Conservation (phyloP, 345 rosid genomes). For the Hibiscus trionum region DNA sequence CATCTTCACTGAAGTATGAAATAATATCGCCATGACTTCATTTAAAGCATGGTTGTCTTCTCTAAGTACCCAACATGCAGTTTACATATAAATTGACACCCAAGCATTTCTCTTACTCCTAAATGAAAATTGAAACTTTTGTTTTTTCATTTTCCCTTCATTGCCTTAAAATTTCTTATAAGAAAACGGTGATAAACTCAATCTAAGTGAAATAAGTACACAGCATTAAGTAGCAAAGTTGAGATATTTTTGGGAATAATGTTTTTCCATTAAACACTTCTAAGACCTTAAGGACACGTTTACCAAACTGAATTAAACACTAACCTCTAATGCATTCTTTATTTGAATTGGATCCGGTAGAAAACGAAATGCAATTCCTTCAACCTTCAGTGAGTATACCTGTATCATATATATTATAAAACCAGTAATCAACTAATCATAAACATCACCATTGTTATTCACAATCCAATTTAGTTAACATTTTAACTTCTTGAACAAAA, state of each 20-base stretch:
- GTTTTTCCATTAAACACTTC: not conserved
- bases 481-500: not conserved
- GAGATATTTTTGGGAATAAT: not conserved
- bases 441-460: not conserved
- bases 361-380: conserved; percentile 92
- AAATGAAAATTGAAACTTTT: not conserved
- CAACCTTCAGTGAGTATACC: conserved; percentile 86
- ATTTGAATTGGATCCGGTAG: conserved; percentile 88
- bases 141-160: not conserved
- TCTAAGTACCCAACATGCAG: not conserved
- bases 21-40: not conserved
- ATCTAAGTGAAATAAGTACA: not conserved
- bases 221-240: not conserved
- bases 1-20: not conserved
- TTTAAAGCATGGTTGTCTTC: not conserved
- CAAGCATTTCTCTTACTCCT: not conserved
- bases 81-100: not conserved
- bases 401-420: conserved; percentile 12
- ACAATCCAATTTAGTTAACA: not conserved
- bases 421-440: not conserved
- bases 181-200: not conserved
- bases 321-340: conserved; percentile 87
- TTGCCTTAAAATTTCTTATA: not conserved
- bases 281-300: not conserved
- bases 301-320: conserved; percentile 12